Evolutionary conservation across 2,329 filamentous ascomycete genomes (phyloP).

Genomic region (Zasmidium cellare): DNA sequence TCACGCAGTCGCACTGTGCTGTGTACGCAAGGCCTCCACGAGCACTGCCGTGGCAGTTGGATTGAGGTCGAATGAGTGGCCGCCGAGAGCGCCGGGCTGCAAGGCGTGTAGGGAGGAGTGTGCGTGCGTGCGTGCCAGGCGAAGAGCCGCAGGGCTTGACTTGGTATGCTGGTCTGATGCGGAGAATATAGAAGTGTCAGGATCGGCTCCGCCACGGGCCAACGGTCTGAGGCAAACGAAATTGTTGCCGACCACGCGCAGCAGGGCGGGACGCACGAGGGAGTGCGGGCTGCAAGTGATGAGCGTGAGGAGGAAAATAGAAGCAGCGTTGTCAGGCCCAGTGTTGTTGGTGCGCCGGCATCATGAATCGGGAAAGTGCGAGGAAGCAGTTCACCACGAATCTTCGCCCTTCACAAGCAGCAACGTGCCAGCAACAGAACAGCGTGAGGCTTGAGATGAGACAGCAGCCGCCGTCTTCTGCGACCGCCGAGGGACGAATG

Average conservation of each 20-base stretch:
- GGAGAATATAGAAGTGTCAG: neutral
- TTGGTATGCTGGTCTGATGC: neutral
- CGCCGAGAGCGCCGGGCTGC: conserved; percentile 18
- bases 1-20: conserved; percentile 2
- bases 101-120: conserved; percentile 3
- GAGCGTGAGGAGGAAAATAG: neutral
- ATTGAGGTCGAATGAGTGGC: conserved; percentile 5
- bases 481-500: neutral
- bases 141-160: neutral
- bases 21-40: conserved; percentile 4
- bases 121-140: neutral
- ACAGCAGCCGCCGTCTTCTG: neutral
- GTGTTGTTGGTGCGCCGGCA: neutral
- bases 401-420: too few relatives aligned
- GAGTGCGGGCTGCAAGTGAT: too few relatives aligned
- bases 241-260: neutral
- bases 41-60: neutral
- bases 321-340: neutral
- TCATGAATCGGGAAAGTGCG: neutral
- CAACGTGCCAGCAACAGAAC: neutral
- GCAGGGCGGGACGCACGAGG: too few relatives aligned
- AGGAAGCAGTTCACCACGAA: too few relatives aligned
- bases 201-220: neutral
- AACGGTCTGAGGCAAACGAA: neutral
- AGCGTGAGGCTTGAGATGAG: neutral